A percentile compares a stretch with the other conserved stretches of the same genome.
These are phyloP conservation scores for Thalassiosira ordinaria DNA, from an alignment of 352 stramenopile genomes.

Conservation along the genomic window DNA sequence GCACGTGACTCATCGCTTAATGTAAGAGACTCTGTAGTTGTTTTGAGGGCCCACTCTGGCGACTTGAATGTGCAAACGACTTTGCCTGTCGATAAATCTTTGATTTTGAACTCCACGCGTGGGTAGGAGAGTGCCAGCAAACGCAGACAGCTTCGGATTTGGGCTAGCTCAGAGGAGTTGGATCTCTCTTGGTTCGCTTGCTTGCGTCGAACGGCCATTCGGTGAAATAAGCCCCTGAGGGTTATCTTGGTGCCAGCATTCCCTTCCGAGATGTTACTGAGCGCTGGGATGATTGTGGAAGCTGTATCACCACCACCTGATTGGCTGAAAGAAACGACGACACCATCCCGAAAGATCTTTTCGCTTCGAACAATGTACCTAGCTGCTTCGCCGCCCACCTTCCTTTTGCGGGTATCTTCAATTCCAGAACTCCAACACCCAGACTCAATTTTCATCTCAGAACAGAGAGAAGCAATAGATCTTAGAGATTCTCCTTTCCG, in stretches of 20 bases:
- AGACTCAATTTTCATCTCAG: constrained; percentile 54
- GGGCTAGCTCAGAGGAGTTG: constrained; percentile 12
- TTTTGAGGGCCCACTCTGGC: not conserved
- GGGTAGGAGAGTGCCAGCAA: constrained; percentile 43
- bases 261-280: not conserved
- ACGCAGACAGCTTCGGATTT: constrained; percentile 24
- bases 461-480: constrained; percentile 39
- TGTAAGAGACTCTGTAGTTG: constrained; percentile 50
- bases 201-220: constrained; percentile 33
- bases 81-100: constrained; percentile 31
- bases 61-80: constrained; percentile 16
- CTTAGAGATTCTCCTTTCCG: constrained; percentile 39
- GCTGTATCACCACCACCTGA: not conserved
- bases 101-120: constrained; percentile 30
- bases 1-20: constrained; percentile 40
- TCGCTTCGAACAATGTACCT: not conserved
- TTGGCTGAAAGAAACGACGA: constrained; percentile 37
- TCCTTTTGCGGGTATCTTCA: not conserved
- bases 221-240: constrained; percentile 42
- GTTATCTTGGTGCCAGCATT: constrained; percentile 38
- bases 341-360: constrained; percentile 51
- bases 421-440: not conserved
- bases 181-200: constrained; percentile 14
- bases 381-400: not conserved
- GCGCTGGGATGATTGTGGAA: constrained; percentile 10